Evolutionary conservation across 495 filamentous ascomycete species (phyloP).

Genomic region (Geoglossum glabrum): DNA sequence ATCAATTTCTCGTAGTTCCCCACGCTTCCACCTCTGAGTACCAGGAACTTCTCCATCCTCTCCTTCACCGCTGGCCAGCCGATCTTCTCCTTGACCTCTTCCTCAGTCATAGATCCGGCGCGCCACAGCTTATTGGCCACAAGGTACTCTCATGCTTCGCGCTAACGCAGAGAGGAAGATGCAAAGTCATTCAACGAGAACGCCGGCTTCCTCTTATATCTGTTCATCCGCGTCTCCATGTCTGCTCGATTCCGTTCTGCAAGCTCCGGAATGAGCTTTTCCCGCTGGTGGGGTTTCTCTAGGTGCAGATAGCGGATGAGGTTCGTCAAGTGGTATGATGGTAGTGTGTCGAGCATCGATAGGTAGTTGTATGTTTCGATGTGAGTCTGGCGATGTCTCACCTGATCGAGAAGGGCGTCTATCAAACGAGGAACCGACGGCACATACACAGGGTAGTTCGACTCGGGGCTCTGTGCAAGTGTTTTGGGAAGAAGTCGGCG

Average conservation of each 20-base stretch:
- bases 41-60: background rate
- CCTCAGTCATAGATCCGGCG: background rate
- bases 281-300: conserved; percentile 3
- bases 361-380: background rate
- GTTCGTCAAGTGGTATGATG: conserved; percentile 2
- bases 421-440: conserved; percentile 1
- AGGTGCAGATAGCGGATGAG: conserved; percentile 3
- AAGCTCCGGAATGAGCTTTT: conserved; percentile 4
- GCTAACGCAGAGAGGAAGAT: background rate
- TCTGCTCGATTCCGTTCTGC: conserved; percentile 5
- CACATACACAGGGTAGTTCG: conserved; percentile 1
- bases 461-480: conserved; percentile 2
- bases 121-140: background rate
- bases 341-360: background rate
- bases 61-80: background rate
- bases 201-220: conserved; percentile 5
- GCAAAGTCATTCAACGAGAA: background rate
- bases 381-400: background rate
- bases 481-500: background rate
- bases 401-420: conserved; percentile 5
- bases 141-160: background rate
- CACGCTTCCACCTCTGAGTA: background rate
- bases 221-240: conserved; percentile 2
- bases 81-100: background rate
- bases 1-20: background rate